Evolutionary conservation across 345 rosid genomes (phyloP), one percentile per base, ranked within the genome.

Genomic region (Boechera retrofracta): DNA sequence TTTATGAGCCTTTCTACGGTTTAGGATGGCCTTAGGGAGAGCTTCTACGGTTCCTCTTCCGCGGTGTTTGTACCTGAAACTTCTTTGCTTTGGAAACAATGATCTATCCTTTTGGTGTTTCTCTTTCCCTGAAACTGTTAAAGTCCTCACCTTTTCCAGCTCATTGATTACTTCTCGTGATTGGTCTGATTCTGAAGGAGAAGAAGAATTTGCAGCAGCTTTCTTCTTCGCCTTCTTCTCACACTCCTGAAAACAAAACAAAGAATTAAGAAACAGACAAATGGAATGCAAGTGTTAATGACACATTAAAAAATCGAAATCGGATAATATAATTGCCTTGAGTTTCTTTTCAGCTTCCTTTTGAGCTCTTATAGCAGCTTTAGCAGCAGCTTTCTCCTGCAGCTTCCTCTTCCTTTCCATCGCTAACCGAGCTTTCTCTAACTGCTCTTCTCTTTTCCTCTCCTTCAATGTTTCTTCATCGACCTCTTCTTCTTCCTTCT

Each of bases 271-370:
- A 73, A 54, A 31, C 38, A 61, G 10, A 32, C 5, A 11, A 72
- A 29, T 15, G 31, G n/a, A 36, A 15, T 6, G 31, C 6, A 62
- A 65, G 29, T 41, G 62, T 18, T 5, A 41, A 24, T 44, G 11
- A 53, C 15, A 68, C n/a, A n/a, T 5, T 26, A 29, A n/a, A 49
- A 39, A 31, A 44, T 5, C 3, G 18, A 67, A 44, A 32, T 8
- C 0, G 21, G 11, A 41, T 65, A 3, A 26, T 13, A 16, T 41
- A 82, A 80, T 83, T 87, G 63, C 99, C 99, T 91, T 89, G 57
- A 86, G 89, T 82, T 88, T 93, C 88, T 87, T 96, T 69, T 93
- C 96, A 59, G 96, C 96, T 69, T 94, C 98, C 85, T 90, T 94
- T 75, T 94, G 87, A 78, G 97, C 94, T 85, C 91, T 87, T 36